Percentiles rank a stretch among this genome's conserved stretches.
These are phyloP conservation scores for Paecilomyces sp. DNA, from an alignment of 2,329 filamentous ascomycete species.

Conservation along the genomic window DNA sequence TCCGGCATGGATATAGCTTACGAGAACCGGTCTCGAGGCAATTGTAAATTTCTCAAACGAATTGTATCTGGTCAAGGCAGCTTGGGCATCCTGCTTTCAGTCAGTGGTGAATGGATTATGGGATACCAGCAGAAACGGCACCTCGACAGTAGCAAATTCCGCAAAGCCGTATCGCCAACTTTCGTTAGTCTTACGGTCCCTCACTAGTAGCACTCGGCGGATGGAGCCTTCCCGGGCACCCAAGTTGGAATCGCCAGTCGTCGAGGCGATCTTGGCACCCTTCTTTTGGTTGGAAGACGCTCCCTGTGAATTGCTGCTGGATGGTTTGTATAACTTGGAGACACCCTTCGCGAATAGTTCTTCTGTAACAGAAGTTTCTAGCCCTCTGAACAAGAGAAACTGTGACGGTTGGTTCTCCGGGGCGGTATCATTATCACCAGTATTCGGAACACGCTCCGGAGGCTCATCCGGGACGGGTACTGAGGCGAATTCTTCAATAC, in stretches of 20 bases:
- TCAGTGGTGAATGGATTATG: constrained; percentile 1
- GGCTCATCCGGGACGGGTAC: constrained; percentile 31
- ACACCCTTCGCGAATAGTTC: constrained; percentile 66
- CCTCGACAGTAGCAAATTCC: constrained; percentile 67
- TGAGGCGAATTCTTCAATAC: constrained; percentile 17
- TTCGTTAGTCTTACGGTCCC: constrained; percentile 63
- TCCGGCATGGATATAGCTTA: constrained; percentile 74
- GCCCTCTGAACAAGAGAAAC: constrained; percentile 66
- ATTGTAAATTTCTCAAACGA: constrained; percentile 71
- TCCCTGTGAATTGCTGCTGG: constrained; percentile 23
- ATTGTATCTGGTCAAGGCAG: constrained; percentile 64
- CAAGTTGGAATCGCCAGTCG: constrained; percentile 52
- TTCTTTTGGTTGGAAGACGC: constrained; percentile 36
- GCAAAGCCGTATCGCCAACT: constrained; percentile 79
- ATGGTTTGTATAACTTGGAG: constrained; percentile 62
- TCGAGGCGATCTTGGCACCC: constrained; percentile 46
- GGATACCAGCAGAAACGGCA: constrained; percentile 11
- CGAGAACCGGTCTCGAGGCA: constrained; percentile 61
- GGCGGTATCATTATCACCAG: constrained; percentile 49
- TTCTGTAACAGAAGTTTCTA: constrained; percentile 65
- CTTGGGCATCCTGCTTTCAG: constrained; percentile 55
- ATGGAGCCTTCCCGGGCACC: constrained; percentile 70
- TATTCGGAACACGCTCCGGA: constrained; percentile 37
- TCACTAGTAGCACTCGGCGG: constrained; percentile 67
- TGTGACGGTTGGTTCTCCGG: constrained; percentile 59